phyloP scores from a whole-genome alignment of 495 filamentous ascomycete genomes.

The Penicillium coffeae region DNA sequence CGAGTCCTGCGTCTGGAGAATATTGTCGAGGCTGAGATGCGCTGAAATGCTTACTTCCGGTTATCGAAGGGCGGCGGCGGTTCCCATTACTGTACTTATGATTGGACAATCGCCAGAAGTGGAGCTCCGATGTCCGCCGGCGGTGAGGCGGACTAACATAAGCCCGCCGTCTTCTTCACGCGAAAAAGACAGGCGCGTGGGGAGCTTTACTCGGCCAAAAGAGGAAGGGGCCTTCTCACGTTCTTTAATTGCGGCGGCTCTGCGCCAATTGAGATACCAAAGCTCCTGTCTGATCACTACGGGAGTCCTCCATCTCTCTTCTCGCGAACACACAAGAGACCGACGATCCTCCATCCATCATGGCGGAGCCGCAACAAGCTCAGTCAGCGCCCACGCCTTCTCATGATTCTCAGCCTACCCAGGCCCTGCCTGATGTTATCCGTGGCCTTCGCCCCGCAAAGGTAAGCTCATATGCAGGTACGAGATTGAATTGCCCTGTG shows the following conservation, averaged over 20 bases:
- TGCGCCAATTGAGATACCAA: neutral
- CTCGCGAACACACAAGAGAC: no score
- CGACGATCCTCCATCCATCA: no score
- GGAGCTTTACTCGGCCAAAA: conserved; percentile 12
- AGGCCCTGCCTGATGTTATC: conserved; percentile 47
- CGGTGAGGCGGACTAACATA: conserved; percentile 12
- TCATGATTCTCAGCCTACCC: conserved; percentile 30
- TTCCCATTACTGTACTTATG: conserved; percentile 8
- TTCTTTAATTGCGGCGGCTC: neutral
- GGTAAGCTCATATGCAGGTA: conserved; percentile 21
- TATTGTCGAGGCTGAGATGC: conserved; percentile 8
- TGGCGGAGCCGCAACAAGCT: conserved; percentile 27
- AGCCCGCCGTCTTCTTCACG: neutral
- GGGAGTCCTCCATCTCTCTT: neutral
- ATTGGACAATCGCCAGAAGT: conserved; percentile 17
- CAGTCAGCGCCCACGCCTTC: conserved; percentile 17
- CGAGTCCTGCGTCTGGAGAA: conserved; percentile 3
- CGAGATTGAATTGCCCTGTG: neutral
- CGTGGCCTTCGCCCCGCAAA: conserved; percentile 43
- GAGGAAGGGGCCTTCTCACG: neutral
- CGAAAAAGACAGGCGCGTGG: conserved; percentile 21
- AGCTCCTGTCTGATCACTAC: no score
- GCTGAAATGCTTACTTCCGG: conserved; percentile 27
- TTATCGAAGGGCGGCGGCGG: conserved; percentile 7
- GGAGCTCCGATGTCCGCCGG: conserved; percentile 18